These are phyloP conservation scores for Puccinellia tenuiflora DNA, from an alignment of 176 grass and related monocot genomes.

Conservation along the genomic window DNA sequence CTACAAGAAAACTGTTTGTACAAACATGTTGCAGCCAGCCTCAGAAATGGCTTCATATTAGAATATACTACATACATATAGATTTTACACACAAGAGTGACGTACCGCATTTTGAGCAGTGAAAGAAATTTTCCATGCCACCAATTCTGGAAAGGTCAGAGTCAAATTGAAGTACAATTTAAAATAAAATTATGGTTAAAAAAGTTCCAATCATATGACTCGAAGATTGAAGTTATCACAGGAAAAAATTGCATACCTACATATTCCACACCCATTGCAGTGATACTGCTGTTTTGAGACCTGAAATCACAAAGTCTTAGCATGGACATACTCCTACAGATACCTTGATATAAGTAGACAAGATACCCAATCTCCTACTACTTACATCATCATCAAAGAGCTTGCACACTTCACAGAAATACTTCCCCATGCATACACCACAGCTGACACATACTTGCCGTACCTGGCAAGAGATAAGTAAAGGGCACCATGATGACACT, in stretches of 20 bases:
- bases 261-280: constrained; percentile 86
- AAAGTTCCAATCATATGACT: neutral
- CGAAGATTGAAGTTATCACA: neutral
- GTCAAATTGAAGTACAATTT: constrained; percentile 6
- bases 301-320: constrained; percentile 38
- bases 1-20: neutral
- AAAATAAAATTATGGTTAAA: neutral
- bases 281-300: constrained; percentile 93
- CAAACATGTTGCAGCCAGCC: neutral
- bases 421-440: constrained; percentile 80
- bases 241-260: constrained; percentile 44
- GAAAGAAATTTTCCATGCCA: constrained; percentile 86
- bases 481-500: constrained; percentile 12
- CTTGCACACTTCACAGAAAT: constrained; percentile 89
- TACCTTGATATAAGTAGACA: constrained; percentile 6
- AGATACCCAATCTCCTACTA: constrained; percentile 12
- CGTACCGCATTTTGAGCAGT: constrained; percentile 75
- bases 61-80: neutral
- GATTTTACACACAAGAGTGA: neutral
- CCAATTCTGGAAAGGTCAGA: constrained; percentile 57
- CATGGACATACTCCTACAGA: neutral
- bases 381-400: constrained; percentile 96
- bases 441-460: constrained; percentile 70
- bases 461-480: constrained; percentile 54
- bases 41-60: neutral